Conservation (phyloP, 495 filamentous ascomycete species). For the Pyronema omphalodes region DNA sequence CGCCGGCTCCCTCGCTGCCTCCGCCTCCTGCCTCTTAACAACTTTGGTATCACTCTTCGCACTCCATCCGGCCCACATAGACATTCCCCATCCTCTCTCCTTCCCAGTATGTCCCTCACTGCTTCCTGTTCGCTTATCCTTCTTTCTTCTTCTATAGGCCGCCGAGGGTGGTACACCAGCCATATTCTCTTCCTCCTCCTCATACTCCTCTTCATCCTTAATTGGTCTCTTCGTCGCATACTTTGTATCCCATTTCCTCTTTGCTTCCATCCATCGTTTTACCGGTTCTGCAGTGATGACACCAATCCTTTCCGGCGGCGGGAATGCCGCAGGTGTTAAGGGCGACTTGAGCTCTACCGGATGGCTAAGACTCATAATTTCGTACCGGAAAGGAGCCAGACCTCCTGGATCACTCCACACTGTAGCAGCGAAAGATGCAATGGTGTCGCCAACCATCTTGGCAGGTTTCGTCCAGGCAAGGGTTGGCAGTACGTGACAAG, state of each 20-base stretch:
- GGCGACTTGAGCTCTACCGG: not conserved
- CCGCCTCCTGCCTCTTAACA: too few species aligned
- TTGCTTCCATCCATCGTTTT: slow-evolving; percentile 59
- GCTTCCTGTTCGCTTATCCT: not conserved
- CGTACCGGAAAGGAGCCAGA: not conserved
- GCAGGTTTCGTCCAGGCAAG: slow-evolving; percentile 84
- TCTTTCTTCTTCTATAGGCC: not conserved
- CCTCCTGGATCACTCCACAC: slow-evolving; percentile 27
- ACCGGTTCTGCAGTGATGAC: slow-evolving; percentile 64
- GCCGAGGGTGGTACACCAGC: not conserved
- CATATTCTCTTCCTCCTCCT: not conserved
- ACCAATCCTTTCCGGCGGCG: slow-evolving; percentile 48
- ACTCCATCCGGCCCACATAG: slow-evolving; percentile 2
- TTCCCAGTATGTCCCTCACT: not conserved
- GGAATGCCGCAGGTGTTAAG: slow-evolving; percentile 2
- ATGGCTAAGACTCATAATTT: not conserved
- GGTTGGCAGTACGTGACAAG: slow-evolving; percentile 82
- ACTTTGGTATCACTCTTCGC: not conserved
- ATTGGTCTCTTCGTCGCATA: slow-evolving; percentile 32
- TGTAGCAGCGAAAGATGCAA: slow-evolving; percentile 91
- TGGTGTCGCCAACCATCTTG: slow-evolving; percentile 79
- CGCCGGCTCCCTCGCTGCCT: too few species aligned
- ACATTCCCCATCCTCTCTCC: slow-evolving; percentile 1
- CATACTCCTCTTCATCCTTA: not conserved
- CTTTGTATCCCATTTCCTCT: slow-evolving; percentile 48